Conservation (phyloP, 768 basidiomycete species). For the Lentinula sp. region DNA sequence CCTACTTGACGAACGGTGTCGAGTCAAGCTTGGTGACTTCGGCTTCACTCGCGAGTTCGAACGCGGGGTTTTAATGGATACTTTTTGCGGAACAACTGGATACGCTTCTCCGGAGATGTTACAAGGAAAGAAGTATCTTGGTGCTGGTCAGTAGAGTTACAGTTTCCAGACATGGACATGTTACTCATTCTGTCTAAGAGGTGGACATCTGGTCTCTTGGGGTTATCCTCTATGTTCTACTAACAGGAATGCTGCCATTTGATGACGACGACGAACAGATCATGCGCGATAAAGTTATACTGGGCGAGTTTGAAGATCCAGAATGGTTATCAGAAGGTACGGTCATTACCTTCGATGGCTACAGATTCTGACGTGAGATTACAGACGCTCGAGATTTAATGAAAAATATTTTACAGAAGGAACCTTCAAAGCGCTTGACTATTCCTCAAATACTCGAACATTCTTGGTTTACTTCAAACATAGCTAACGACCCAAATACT, state of each 20-base stretch:
- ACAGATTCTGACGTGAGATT: neutral
- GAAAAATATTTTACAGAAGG: constrained; percentile 67
- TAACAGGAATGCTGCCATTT: constrained; percentile 87
- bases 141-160: constrained; percentile 58
- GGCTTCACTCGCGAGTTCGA: constrained; percentile 94
- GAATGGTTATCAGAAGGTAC: constrained; percentile 85
- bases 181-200: constrained; percentile 43
- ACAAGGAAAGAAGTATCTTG: constrained; percentile 80
- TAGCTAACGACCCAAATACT: neutral
- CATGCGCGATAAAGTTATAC: constrained; percentile 81
- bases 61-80: constrained; percentile 72
- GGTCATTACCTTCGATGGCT: constrained; percentile 10
- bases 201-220: constrained; percentile 96
- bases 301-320: constrained; percentile 87
- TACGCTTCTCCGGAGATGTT: constrained; percentile 94
- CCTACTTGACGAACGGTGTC: constrained; percentile 81
- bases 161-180: neutral
- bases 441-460: constrained; percentile 85
- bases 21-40: constrained; percentile 91
- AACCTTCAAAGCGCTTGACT: constrained; percentile 66
- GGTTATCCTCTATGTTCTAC: constrained; percentile 82
- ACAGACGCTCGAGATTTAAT: constrained; percentile 85
- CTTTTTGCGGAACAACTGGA: constrained; percentile 92
- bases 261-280: constrained; percentile 82
- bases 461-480: constrained; percentile 66